Evolutionary conservation across 495 filamentous ascomycete species (phyloP).

Genomic region (Pseudomonodictys pantanalensis): DNA sequence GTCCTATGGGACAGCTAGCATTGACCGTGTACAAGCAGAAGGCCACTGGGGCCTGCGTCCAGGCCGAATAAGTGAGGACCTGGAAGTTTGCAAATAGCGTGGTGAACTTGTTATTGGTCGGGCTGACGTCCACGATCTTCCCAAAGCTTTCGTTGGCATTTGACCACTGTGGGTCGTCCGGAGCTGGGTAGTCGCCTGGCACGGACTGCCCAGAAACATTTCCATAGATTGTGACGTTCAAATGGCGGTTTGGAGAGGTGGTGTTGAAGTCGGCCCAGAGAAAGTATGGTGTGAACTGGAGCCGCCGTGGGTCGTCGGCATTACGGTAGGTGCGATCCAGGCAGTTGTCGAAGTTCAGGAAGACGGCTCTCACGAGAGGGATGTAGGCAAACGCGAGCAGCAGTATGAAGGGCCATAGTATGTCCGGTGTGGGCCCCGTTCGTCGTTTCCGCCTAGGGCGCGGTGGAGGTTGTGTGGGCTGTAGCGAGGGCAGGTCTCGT

Average conservation of each 20-base stretch:
- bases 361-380: conserved; percentile 48
- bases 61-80: conserved; percentile 73
- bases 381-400: conserved; percentile 19
- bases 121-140: conserved; percentile 66
- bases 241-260: conserved; percentile 56
- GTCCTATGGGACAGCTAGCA: conserved; percentile 69
- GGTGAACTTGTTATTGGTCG: conserved; percentile 56
- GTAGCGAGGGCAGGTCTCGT: conserved; percentile 18
- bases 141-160: conserved; percentile 62
- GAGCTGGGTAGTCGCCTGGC: conserved; percentile 49
- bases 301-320: conserved; percentile 44
- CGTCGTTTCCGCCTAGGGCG: conserved; percentile 25
- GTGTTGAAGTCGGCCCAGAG: conserved; percentile 72
- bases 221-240: conserved; percentile 81
- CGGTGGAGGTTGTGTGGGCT: conserved; percentile 13
- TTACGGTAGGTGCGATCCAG: conserved; percentile 50
- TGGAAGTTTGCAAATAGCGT: conserved; percentile 68
- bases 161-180: conserved; percentile 50
- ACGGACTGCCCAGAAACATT: conserved; percentile 71
- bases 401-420: conserved; percentile 3
- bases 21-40: conserved; percentile 67
- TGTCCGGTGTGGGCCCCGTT: neutral
- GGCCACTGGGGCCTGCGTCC: conserved; percentile 43
- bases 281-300: conserved; percentile 79
- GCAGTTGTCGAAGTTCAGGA: conserved; percentile 82